Percentiles rank a stretch among this genome's conserved stretches.
Evolutionary conservation across 345 rosid species (phyloP).

Genomic region (Rubroshorea leprosula): DNA sequence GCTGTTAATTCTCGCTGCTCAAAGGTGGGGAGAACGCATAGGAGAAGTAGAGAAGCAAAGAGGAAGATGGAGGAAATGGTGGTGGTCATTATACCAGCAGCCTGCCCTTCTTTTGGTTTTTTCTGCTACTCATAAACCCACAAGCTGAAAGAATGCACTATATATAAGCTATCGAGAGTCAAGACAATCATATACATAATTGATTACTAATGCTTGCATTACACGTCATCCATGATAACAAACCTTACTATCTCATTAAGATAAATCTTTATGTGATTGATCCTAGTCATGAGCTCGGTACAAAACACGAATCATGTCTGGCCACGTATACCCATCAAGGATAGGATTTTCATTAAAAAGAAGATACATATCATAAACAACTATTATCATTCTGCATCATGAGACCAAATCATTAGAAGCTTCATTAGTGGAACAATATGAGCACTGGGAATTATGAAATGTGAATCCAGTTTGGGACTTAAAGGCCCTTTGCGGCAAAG

Average conservation of each 20-base stretch:
- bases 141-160: too few relatives aligned
- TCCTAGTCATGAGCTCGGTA: too few relatives aligned
- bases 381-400: too few relatives aligned
- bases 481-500: too few relatives aligned
- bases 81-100: background rate
- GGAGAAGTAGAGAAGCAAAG: background rate
- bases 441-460: too few relatives aligned
- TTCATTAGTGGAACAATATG: too few relatives aligned
- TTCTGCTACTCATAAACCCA: background rate
- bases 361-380: too few relatives aligned
- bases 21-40: background rate
- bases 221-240: slow-evolving; percentile 24
- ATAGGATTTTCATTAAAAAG: too few relatives aligned
- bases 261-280: background rate
- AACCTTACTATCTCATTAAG: background rate
- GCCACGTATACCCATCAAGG: background rate
- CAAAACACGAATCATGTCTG: background rate
- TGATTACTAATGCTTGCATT: background rate
- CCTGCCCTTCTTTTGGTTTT: background rate
- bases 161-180: background rate
- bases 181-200: too few relatives aligned
- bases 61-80: background rate
- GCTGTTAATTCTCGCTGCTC: background rate
- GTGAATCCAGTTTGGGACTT: too few relatives aligned
- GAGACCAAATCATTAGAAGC: too few relatives aligned